phyloP scores from a whole-genome alignment of 306 rosid species.

The Cicer pinnatifidum region DNA sequence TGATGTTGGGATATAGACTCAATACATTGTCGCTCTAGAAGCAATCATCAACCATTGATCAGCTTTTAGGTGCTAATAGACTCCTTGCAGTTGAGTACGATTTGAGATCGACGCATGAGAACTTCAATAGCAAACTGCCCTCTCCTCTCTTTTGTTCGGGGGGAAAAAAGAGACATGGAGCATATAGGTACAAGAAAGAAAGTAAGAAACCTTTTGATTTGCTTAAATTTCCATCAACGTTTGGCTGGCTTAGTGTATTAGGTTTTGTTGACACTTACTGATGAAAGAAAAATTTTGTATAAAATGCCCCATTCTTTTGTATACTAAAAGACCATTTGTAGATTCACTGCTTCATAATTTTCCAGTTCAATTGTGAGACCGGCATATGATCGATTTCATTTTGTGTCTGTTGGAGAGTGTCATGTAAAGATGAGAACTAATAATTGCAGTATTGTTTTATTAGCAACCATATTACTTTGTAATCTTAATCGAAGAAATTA shows the following conservation, averaged over 20 bases:
- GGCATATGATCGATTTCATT: conserved; percentile 29
- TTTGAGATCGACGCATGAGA: conserved; percentile 35
- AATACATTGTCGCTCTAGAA: conserved; percentile 35
- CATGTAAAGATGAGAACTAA: conserved; percentile 9
- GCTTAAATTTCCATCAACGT: conserved; percentile 35
- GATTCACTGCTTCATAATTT: conserved; percentile 37
- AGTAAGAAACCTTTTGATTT: conserved; percentile 28
- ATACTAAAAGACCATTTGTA: conserved; percentile 45
- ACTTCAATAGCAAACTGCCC: conserved; percentile 16
- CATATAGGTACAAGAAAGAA: conserved; percentile 33
- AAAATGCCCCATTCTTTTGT: conserved; percentile 51
- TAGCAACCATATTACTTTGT: neutral
- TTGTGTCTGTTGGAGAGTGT: conserved; percentile 12
- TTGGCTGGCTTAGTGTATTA: conserved; percentile 39
- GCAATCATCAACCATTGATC: conserved; percentile 35
- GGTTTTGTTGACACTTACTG: conserved; percentile 42
- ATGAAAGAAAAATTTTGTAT: conserved; percentile 44
- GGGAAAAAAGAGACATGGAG: conserved; percentile 30
- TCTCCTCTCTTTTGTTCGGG: conserved; percentile 19
- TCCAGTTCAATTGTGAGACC: conserved; percentile 17
- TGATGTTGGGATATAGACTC: conserved; percentile 40
- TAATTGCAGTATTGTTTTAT: neutral
- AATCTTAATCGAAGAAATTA: neutral
- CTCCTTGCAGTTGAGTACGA: conserved; percentile 27
- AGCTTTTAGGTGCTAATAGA: conserved; percentile 31